A percentile compares a stretch with the other conserved stretches of the same genome.
Conservation (phyloP, 192 early-diverging fungal genomes). For the Coemansia sp. region DNA sequence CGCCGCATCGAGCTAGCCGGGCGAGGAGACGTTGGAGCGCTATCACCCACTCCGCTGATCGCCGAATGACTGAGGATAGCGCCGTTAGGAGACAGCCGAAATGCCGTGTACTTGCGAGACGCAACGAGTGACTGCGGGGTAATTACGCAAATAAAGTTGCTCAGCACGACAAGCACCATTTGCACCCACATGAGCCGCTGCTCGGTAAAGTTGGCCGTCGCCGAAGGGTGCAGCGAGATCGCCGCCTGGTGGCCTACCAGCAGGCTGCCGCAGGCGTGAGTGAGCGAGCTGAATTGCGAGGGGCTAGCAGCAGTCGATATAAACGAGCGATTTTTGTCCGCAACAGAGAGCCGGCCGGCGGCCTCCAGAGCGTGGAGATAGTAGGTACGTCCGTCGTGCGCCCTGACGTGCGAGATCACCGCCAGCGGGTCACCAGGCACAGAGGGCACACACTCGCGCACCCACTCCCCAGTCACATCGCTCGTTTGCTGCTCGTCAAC, state of each 20-base stretch:
- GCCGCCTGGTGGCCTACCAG: conserved; percentile 32
- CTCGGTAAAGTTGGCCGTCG: conserved; percentile 19
- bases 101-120: conserved; percentile 33
- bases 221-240: conserved; percentile 3
- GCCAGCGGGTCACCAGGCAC: conserved; percentile 9
- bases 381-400: conserved; percentile 28
- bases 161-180: conserved; percentile 39
- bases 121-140: conserved; percentile 29
- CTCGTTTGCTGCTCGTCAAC: conserved; percentile 38
- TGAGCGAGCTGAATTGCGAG: conserved; percentile 19
- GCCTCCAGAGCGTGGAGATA: conserved; percentile 46
- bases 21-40: background rate
- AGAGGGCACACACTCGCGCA: conserved; percentile 15
- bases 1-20: conserved; percentile 8
- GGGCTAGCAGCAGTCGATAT: background rate
- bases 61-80: conserved; percentile 2
- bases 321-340: conserved; percentile 24
- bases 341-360: conserved; percentile 24
- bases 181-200: conserved; percentile 47
- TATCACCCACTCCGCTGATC: background rate
- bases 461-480: conserved; percentile 23
- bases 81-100: conserved; percentile 19
- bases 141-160: conserved; percentile 35
- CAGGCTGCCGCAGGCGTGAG: conserved; percentile 27
- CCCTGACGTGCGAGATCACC: conserved; percentile 10